Conservation (phyloP, 2,329 filamentous ascomycete species). For the Macrophomina pseudophaseolina region DNA sequence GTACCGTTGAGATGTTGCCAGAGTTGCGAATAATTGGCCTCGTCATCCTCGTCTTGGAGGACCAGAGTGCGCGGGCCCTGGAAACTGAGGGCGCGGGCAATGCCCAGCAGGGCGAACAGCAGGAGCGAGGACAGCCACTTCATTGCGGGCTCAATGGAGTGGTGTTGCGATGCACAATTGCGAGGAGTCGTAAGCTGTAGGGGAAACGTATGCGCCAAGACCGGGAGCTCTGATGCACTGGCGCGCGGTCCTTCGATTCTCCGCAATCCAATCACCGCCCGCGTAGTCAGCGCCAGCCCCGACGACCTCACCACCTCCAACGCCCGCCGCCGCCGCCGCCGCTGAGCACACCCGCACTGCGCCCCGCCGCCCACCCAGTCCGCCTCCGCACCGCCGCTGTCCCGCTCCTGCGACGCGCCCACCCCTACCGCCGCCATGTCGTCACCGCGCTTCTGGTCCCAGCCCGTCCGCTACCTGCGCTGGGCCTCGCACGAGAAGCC, state of each 20-base stretch:
- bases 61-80: conserved; percentile 82
- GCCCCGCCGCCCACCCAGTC: not conserved
- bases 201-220: conserved; percentile 49
- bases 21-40: conserved; percentile 82
- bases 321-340: not conserved
- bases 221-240: conserved; percentile 21
- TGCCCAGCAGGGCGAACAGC: conserved; percentile 68
- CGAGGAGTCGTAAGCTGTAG: conserved; percentile 32
- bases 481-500: conserved; percentile 90
- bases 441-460: conserved; percentile 80
- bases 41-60: conserved; percentile 80
- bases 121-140: conserved; percentile 75
- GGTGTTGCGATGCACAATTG: conserved; percentile 31
- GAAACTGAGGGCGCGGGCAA: conserved; percentile 77
- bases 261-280: conserved; percentile 16
- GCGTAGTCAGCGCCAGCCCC: conserved; percentile 14
- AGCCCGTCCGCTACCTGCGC: conserved; percentile 81
- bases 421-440: conserved; percentile 59
- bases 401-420: not conserved
- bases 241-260: conserved; percentile 20
- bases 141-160: conserved; percentile 60
- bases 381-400: not conserved
- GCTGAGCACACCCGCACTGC: not conserved
- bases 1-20: conserved; percentile 64
- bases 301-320: not conserved